Percentiles rank a stretch among this genome's conserved stretches.
Evolutionary conservation across 371 early-diverging fungal species (phyloP).

Genomic region (Mucor sp.): DNA sequence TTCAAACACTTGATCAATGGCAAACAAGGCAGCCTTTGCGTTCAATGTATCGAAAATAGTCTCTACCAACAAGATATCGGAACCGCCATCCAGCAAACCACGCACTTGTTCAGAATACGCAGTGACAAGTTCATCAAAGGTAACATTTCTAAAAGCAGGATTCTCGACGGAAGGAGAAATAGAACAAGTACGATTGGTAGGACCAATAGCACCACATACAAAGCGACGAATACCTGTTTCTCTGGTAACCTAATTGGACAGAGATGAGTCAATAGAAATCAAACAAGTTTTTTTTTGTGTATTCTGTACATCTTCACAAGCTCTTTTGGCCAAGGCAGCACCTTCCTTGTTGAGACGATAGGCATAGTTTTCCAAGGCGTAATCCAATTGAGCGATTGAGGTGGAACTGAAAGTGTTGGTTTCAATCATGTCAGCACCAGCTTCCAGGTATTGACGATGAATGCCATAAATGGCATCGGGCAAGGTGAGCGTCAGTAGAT

Average conservation of each 20-base stretch:
- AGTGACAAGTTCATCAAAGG: slow-evolving; percentile 88
- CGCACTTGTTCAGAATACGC: slow-evolving; percentile 89
- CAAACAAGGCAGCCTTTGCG: slow-evolving; percentile 92
- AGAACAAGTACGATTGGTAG: slow-evolving; percentile 94
- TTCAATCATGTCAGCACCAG: slow-evolving; percentile 93
- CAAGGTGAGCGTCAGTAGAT: slow-evolving; percentile 86
- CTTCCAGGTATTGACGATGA: slow-evolving; percentile 85
- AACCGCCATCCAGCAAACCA: slow-evolving; percentile 91
- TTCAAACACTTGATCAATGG: slow-evolving; percentile 84
- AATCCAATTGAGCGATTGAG: slow-evolving; percentile 90
- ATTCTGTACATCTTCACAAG: slow-evolving; percentile 70
- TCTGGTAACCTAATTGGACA: slow-evolving; percentile 29
- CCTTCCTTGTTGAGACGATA: slow-evolving; percentile 93
- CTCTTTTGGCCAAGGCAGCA: slow-evolving; percentile 82
- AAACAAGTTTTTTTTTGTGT: not conserved
- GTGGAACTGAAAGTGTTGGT: slow-evolving; percentile 95
- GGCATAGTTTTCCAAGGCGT: slow-evolving; percentile 78
- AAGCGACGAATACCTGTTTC: slow-evolving; percentile 77
- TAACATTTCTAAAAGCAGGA: slow-evolving; percentile 90
- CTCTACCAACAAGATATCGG: slow-evolving; percentile 90
- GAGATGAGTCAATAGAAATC: not conserved
- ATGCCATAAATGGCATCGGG: slow-evolving; percentile 87
- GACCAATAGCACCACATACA: slow-evolving; percentile 91
- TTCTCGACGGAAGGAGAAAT: slow-evolving; percentile 96
- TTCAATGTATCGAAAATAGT: slow-evolving; percentile 96